A percentile compares a stretch with the other conserved stretches of the same genome.
Conservation (phyloP, 2,329 filamentous ascomycete species). For the Amesomyces nigricolor region DNA sequence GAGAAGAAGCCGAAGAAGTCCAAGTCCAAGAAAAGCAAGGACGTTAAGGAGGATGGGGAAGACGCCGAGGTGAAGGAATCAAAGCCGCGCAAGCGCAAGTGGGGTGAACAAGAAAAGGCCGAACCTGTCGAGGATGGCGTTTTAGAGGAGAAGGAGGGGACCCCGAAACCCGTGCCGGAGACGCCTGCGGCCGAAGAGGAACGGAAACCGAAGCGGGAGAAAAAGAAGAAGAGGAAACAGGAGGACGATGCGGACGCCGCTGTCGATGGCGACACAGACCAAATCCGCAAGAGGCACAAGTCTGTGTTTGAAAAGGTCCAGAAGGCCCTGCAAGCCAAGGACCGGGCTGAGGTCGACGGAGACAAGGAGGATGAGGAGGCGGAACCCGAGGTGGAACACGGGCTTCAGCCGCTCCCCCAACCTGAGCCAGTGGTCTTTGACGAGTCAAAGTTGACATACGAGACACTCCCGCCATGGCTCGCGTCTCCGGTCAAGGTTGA, state of each 20-base stretch:
- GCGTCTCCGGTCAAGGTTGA: constrained; percentile 66
- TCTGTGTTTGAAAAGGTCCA: constrained; percentile 50
- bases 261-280: constrained; percentile 24
- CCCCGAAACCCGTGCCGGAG: neutral
- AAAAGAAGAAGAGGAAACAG: constrained; percentile 28
- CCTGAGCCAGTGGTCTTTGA: constrained; percentile 57
- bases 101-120: neutral
- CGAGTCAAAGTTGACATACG: constrained; percentile 59
- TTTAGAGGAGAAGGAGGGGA: neutral
- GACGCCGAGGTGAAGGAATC: neutral
- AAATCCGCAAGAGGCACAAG: constrained; percentile 38
- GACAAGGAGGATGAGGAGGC: constrained; percentile 25
- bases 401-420: constrained; percentile 76
- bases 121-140: neutral
- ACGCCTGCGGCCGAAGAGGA: neutral
- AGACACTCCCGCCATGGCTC: constrained; percentile 76
- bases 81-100: constrained; percentile 11
- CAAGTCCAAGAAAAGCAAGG: constrained; percentile 13
- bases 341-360: constrained; percentile 29
- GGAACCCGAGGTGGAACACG: constrained; percentile 45
- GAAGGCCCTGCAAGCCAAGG: constrained; percentile 46
- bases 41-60: neutral
- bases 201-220: constrained; percentile 21
- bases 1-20: constrained; percentile 12
- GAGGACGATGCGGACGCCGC: constrained; percentile 25